phyloP scores from a whole-genome alignment of 306 rosid species.

The Trifolium fragiferum region DNA sequence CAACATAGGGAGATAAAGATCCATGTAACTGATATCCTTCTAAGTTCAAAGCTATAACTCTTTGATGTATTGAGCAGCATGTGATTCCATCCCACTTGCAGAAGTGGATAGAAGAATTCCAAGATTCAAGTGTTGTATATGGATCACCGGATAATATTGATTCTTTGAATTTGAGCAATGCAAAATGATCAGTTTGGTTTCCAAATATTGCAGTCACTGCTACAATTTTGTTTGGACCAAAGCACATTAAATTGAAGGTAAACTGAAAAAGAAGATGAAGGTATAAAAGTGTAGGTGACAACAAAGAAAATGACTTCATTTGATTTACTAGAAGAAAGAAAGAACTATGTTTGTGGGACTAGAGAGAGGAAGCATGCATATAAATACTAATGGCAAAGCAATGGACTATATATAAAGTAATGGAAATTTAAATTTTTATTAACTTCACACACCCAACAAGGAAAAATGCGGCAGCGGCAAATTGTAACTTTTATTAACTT shows the following conservation, averaged over 20 bases:
- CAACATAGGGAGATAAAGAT: constrained; percentile 8
- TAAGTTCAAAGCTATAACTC: background rate
- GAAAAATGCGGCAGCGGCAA: too few species aligned
- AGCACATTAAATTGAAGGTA: background rate
- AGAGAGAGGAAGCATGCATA: background rate
- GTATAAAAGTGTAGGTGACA: background rate
- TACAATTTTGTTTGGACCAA: background rate
- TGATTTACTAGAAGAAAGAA: background rate
- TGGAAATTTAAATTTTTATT: too few species aligned
- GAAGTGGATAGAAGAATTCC: too few species aligned
- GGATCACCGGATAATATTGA: background rate
- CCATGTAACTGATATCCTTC: background rate
- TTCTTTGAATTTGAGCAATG: too few species aligned
- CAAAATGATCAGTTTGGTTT: too few species aligned
- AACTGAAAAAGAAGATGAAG: background rate
- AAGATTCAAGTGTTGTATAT: too few species aligned
- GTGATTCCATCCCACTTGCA: too few species aligned
- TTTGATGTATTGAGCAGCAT: background rate
- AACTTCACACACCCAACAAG: too few species aligned
- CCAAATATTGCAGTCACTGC: background rate
- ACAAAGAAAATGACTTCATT: background rate
- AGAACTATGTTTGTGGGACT: too few species aligned
- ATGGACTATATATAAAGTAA: too few species aligned
- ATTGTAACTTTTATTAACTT: too few species aligned
- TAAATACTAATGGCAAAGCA: background rate